These are phyloP conservation scores for Amphirosellinia nigrospora DNA, from an alignment of 495 filamentous ascomycete genomes.

Conservation along the genomic window DNA sequence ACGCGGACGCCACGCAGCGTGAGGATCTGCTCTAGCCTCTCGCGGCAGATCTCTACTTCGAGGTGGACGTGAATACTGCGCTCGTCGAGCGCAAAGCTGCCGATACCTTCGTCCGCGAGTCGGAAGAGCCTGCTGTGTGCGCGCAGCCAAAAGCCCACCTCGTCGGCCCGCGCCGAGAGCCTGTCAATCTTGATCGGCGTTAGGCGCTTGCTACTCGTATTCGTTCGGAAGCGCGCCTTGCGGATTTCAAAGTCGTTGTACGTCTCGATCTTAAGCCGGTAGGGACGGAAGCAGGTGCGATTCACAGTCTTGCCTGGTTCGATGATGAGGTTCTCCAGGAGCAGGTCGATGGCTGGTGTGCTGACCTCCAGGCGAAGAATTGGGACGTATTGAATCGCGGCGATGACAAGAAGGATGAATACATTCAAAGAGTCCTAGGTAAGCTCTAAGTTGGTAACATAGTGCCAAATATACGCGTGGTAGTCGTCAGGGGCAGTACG, in stretches of 20 bases:
- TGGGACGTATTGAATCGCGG: constrained; percentile 81
- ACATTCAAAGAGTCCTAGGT: constrained; percentile 75
- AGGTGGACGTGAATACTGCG: constrained; percentile 85
- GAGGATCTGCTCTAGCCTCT: constrained; percentile 78
- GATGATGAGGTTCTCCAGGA: constrained; percentile 88
- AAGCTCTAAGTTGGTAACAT: constrained; percentile 68
- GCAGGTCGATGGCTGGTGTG: constrained; percentile 79
- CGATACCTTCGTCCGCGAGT: constrained; percentile 81
- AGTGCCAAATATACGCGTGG: constrained; percentile 63
- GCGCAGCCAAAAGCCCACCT: constrained; percentile 78
- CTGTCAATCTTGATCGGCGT: constrained; percentile 80
- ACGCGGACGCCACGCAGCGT: constrained; percentile 77
- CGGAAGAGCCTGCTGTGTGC: constrained; percentile 71
- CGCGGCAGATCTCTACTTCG: constrained; percentile 78
- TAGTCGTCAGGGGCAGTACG: constrained; percentile 71
- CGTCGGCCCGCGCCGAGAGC: constrained; percentile 78
- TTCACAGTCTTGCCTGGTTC: constrained; percentile 89
- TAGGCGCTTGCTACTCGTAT: constrained; percentile 67
- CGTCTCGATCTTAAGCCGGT: constrained; percentile 77
- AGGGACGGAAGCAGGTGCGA: constrained; percentile 86
- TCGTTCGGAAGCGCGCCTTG: constrained; percentile 76
- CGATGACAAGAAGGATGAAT: constrained; percentile 78
- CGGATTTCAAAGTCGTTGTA: constrained; percentile 85
- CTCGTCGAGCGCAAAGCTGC: constrained; percentile 81
- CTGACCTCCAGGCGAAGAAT: constrained; percentile 87